Conservation (phyloP, 331 rosid genomes). For the Pyracantha coccinea region DNA sequence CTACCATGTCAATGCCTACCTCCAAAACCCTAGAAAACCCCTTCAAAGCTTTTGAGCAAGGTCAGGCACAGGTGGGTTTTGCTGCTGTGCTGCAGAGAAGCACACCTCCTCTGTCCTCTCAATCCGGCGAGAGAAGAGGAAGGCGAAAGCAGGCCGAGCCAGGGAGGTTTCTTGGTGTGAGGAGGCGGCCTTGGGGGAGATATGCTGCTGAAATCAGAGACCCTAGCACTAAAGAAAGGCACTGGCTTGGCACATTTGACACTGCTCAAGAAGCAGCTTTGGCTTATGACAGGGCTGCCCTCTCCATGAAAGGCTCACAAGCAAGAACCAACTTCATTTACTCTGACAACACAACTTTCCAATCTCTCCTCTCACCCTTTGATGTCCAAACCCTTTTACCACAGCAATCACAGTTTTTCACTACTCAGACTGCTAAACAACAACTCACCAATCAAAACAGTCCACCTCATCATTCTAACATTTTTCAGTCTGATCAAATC, state of each 20-base stretch:
- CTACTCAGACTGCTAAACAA: constrained; percentile 23
- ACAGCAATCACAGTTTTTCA: constrained; percentile 14
- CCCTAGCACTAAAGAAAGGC: constrained; percentile 94
- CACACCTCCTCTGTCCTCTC: constrained; percentile 34
- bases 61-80: constrained; percentile 42
- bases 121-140: constrained; percentile 64
- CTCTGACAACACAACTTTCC: constrained; percentile 59
- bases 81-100: constrained; percentile 51
- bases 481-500: constrained; percentile 1
- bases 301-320: constrained; percentile 95
- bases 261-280: constrained; percentile 99
- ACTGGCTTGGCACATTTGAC: constrained; percentile 98
- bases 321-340: constrained; percentile 93
- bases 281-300: constrained; percentile 98
- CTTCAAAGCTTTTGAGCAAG: constrained; percentile 27
- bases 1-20: constrained; percentile 53
- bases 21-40: constrained; percentile 51
- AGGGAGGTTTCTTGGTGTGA: constrained; percentile 87
- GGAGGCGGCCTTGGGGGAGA: constrained; percentile 94
- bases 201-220: constrained; percentile 98
- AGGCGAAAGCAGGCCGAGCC: constrained; percentile 84
- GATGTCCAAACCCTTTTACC: constrained; percentile 47
- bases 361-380: constrained; percentile 50
- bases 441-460: constrained; percentile 27
- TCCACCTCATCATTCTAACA: constrained; percentile 8